Conservation (phyloP, 805 yeast genomes). For the Scheffersomyces ergatensis region DNA sequence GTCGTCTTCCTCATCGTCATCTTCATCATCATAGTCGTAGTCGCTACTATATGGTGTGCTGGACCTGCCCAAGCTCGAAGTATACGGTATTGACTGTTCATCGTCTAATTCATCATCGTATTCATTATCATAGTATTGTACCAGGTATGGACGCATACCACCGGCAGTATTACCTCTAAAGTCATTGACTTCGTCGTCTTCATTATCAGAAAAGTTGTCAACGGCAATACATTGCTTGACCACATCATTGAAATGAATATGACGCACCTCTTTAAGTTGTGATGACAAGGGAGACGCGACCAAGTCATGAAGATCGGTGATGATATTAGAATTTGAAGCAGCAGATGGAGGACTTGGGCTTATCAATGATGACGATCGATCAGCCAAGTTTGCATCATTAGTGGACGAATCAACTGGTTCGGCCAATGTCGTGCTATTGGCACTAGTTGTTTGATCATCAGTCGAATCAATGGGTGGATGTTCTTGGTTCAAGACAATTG, state of each 20-base stretch:
- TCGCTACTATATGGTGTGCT: constrained; percentile 4
- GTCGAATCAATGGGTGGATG: not conserved
- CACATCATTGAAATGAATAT: constrained; percentile 88
- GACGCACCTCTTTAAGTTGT: constrained; percentile 33
- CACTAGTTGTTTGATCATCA: not conserved
- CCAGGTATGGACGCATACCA: constrained; percentile 30
- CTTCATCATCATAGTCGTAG: constrained; percentile 20
- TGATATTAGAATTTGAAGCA: too few relatives aligned
- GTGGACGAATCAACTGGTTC: not conserved
- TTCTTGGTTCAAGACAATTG: not conserved
- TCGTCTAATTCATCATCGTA: constrained; percentile 6
- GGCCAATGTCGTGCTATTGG: not conserved
- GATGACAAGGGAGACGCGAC: too few relatives aligned
- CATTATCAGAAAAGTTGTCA: constrained; percentile 40
- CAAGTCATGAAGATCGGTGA: too few relatives aligned
- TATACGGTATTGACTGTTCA: constrained; percentile 10
- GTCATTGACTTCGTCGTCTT: constrained; percentile 17
- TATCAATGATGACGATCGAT: not conserved
- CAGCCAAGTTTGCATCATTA: not conserved
- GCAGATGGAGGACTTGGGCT: not conserved
- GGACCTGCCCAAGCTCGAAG: constrained; percentile 3
- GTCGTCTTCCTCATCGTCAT: constrained; percentile 31
- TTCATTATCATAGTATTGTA: constrained; percentile 14
- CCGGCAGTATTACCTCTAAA: constrained; percentile 12
- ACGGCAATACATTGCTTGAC: constrained; percentile 93